These are phyloP conservation scores for Amaranthus hypochondriacus DNA, from an alignment of 148 eudicot species.

Conservation along the genomic window DNA sequence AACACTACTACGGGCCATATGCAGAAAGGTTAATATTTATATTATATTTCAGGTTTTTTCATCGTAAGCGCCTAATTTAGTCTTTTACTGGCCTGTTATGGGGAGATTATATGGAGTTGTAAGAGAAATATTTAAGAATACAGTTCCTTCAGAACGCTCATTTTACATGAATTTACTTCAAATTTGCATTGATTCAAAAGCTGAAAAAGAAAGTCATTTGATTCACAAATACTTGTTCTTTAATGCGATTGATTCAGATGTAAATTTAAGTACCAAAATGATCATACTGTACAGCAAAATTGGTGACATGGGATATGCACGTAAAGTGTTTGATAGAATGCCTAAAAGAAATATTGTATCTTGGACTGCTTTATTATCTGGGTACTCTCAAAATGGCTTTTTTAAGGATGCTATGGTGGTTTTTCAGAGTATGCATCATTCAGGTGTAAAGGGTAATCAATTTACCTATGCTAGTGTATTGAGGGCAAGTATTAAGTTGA, in stretches of 20 bases:
- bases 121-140: slow-evolving; percentile 14
- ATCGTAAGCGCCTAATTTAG: background rate
- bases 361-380: slow-evolving; percentile 44
- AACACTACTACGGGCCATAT: too few species aligned
- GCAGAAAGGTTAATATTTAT: too few species aligned
- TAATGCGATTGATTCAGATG: slow-evolving; percentile 25
- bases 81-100: slow-evolving; percentile 2
- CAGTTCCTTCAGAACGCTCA: slow-evolving; percentile 21
- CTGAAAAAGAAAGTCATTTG: slow-evolving; percentile 21
- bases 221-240: slow-evolving; percentile 24
- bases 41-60: too few species aligned
- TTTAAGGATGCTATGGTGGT: slow-evolving; percentile 29
- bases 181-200: slow-evolving; percentile 27
- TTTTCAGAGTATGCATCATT: slow-evolving; percentile 29
- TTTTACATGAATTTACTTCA: slow-evolving; percentile 26
- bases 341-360: slow-evolving; percentile 36
- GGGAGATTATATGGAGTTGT: slow-evolving; percentile 18
- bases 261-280: slow-evolving; percentile 30
- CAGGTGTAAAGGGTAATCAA: slow-evolving; percentile 32
- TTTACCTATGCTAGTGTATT: slow-evolving; percentile 37
- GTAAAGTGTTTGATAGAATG: slow-evolving; percentile 39
- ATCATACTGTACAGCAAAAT: slow-evolving; percentile 28
- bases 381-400: slow-evolving; percentile 31
- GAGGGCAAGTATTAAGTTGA: slow-evolving; percentile 32
- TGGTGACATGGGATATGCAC: slow-evolving; percentile 29